Evolutionary conservation across 345 rosid genomes (phyloP).

Genomic region (Cardiospermum halicacabum): DNA sequence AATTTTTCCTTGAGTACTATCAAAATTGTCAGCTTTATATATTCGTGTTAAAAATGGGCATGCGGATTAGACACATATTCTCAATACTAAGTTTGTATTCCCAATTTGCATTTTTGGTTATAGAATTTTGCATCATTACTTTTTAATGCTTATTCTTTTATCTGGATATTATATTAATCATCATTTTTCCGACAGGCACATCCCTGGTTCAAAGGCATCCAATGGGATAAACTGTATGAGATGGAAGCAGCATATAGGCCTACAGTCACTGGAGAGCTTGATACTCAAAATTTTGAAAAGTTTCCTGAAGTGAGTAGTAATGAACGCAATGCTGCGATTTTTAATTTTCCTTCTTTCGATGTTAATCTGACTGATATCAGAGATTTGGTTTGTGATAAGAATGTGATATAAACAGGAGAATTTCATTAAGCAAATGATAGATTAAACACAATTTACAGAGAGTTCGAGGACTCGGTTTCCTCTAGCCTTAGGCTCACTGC

Average conservation of each 20-base stretch:
- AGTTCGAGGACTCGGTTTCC: no score
- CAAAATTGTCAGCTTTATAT: background rate
- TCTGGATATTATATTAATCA: constrained; percentile 15
- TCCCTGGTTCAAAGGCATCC: constrained; percentile 69
- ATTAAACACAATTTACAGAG: no score
- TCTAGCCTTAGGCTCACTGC: no score
- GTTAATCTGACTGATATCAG: background rate
- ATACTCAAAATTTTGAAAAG: constrained; percentile 97
- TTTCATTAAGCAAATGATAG: no score
- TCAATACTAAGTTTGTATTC: background rate
- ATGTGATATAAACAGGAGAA: no score
- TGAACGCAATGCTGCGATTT: background rate
- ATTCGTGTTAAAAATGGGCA: background rate
- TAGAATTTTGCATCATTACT: background rate
- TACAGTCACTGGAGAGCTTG: constrained; percentile 77
- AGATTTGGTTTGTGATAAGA: background rate
- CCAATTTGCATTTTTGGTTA: constrained; percentile 7
- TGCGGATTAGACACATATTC: background rate
- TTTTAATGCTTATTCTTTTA: constrained; percentile 1
- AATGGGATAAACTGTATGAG: constrained; percentile 87
- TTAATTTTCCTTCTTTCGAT: background rate
- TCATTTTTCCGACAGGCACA: constrained; percentile 50
- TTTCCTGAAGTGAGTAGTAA: constrained; percentile 81
- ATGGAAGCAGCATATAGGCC: constrained; percentile 86
- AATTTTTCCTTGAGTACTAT: background rate